phyloP scores from a whole-genome alignment of 805 yeast genomes.

The Saturnispora ahearnii region DNA sequence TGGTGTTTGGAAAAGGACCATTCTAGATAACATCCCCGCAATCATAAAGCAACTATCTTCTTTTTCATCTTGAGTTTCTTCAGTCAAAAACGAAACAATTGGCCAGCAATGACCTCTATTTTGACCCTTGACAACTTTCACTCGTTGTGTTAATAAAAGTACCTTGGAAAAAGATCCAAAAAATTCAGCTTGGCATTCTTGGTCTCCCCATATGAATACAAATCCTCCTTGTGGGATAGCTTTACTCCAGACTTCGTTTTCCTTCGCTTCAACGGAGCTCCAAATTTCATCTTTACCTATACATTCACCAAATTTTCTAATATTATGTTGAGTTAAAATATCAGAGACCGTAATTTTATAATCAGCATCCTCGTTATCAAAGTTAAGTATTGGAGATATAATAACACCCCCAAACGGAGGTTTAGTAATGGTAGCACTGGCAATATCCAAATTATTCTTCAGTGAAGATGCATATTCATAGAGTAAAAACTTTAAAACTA shows the following conservation, averaged over 20 bases:
- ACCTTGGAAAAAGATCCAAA: slow-evolving; percentile 27
- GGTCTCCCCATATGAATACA: slow-evolving; percentile 34
- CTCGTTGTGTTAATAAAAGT: slow-evolving; percentile 23
- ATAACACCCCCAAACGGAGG: slow-evolving; percentile 20
- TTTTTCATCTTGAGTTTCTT: slow-evolving; percentile 34
- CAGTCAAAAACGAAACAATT: slow-evolving; percentile 32
- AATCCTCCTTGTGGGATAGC: slow-evolving; percentile 36
- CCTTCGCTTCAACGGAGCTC: slow-evolving; percentile 23
- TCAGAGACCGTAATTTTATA: not conserved
- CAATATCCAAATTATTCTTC: too few relatives aligned
- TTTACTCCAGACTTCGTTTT: slow-evolving; percentile 30
- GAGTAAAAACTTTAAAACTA: slow-evolving; percentile 31
- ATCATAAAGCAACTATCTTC: slow-evolving; percentile 33
- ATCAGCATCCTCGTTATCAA: not conserved
- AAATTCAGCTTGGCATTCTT: slow-evolving; percentile 33
- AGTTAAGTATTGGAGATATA: slow-evolving; percentile 24
- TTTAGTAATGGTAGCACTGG: not conserved
- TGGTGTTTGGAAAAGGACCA: slow-evolving; percentile 34
- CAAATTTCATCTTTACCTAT: slow-evolving; percentile 2
- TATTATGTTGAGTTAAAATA: slow-evolving; percentile 13
- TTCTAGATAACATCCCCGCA: slow-evolving; percentile 34
- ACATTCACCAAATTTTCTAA: slow-evolving; percentile 12
- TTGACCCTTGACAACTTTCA: slow-evolving; percentile 28
- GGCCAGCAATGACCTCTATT: slow-evolving; percentile 43
- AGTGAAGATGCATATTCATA: not conserved